Base-by-base conservation (phyloP, 768 basidiomycete genomes). In the Macrolepiota dolichaula region DNA sequence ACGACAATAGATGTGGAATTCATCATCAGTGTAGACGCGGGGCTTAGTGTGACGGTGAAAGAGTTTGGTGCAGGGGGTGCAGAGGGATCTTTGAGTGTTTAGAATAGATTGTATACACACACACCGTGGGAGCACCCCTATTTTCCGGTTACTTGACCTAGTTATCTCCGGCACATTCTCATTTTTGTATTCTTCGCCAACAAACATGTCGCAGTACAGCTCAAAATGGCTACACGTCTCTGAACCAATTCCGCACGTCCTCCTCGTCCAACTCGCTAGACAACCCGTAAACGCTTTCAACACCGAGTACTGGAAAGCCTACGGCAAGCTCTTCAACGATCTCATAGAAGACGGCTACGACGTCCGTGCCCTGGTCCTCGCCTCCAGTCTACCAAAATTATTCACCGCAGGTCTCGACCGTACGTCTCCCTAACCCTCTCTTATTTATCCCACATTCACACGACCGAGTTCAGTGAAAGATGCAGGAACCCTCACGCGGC, bases 351-450 rank as follows among this genome's bases (percentile, higher is more conserved):
- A 74, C 68, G 81, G 55, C 1, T 68, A 74, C 25, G 83, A 86
- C 32, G 82, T 94, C 1, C 83, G 91, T 17, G 89, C 78, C 2
- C 78, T 92, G 4, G 90, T 96, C 0, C 73, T 96, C 0, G 85
- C 88, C 0, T 93, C 92, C 0, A 76, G 75, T 1, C 68, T 89
- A 2, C 84, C 87, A 0, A 92, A 89, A 70, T 71, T 85, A 3
- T 96, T 94, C 70, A 89, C 89, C 0, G 94, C 92, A 1, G 94
- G 95, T 0, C 72, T 96, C 5, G 94, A 96, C 70, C 69, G 94
- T 92, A 64, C 32, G 79, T 71, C 15, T 66, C 22, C 3, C 44
- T 38, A n/a, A 24, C 6, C 32, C 10, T 4, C 13, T 15, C 4
- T 40, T 15, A 35, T 4, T 46, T 10, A 19, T 47, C 46, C 12